phyloP scores from a whole-genome alignment of 257 asterid species.

The Rhazya stricta region DNA sequence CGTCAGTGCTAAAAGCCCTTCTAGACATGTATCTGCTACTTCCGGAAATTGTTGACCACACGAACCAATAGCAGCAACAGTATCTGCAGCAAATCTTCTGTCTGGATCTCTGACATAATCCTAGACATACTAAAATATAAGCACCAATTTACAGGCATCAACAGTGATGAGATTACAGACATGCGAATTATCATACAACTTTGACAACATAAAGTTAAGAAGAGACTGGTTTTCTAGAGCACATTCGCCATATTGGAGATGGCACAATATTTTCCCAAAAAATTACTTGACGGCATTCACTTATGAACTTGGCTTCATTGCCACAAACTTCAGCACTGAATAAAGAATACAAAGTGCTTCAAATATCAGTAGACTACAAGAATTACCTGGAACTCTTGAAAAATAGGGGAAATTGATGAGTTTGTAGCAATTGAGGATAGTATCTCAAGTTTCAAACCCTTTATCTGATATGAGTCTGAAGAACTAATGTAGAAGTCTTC shows the following conservation, averaged over 20 bases:
- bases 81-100: conserved; percentile 89
- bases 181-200: neutral
- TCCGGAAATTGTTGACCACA: conserved; percentile 75
- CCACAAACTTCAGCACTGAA: neutral
- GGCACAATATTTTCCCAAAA: neutral
- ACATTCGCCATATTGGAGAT: neutral
- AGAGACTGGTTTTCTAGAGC: neutral
- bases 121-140: conserved; percentile 35
- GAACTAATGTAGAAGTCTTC: conserved; percentile 86
- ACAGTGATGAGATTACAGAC: neutral
- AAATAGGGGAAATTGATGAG: conserved; percentile 67
- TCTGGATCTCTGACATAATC: conserved; percentile 94
- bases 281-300: neutral
- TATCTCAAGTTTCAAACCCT: conserved; percentile 88
- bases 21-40: conserved; percentile 67
- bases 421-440: conserved; percentile 72
- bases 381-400: conserved; percentile 90
- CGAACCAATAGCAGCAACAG: conserved; percentile 87
- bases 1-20: conserved; percentile 66
- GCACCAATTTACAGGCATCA: conserved; percentile 28
- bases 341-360: neutral
- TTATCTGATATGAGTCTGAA: conserved; percentile 72
- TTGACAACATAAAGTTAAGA: neutral
- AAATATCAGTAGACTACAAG: neutral
- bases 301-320: neutral